A percentile compares a stretch with the other conserved stretches of the same genome.
These are phyloP conservation scores for Scheffersomyces ergatensis DNA, from an alignment of 805 yeast genomes.

Conservation along the genomic window DNA sequence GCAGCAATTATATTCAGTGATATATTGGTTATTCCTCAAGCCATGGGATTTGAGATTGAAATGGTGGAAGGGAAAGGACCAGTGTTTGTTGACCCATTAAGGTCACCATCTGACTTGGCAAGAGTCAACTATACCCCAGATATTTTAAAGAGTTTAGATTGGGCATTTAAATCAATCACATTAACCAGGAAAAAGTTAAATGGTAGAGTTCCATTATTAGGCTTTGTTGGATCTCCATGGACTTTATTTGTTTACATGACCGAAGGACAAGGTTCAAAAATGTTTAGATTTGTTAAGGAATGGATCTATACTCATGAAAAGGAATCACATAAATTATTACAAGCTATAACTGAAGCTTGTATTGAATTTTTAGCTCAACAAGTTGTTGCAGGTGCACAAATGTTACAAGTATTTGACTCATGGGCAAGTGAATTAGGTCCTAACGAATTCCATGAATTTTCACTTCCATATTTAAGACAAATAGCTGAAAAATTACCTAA, in stretches of 20 bases:
- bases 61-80: slow-evolving; percentile 97
- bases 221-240: slow-evolving; percentile 99
- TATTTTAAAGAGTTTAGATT: slow-evolving; percentile 72
- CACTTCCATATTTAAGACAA: slow-evolving; percentile 82
- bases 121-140: slow-evolving; percentile 64
- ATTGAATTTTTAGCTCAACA: slow-evolving; percentile 91
- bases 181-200: slow-evolving; percentile 80
- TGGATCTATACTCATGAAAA: slow-evolving; percentile 85
- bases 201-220: slow-evolving; percentile 92
- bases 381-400: slow-evolving; percentile 97
- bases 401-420: slow-evolving; percentile 93
- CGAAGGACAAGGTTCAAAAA: slow-evolving; percentile 93
- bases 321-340: slow-evolving; percentile 67
- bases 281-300: slow-evolving; percentile 86
- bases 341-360: slow-evolving; percentile 81
- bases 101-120: slow-evolving; percentile 65
- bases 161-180: slow-evolving; percentile 95
- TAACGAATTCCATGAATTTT: slow-evolving; percentile 79
- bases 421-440: slow-evolving; percentile 99
- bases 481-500: slow-evolving; percentile 67
- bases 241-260: slow-evolving; percentile 94
- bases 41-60: slow-evolving; percentile 92
- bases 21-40: slow-evolving; percentile 94
- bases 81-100: slow-evolving; percentile 82
- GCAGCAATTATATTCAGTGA: slow-evolving; percentile 97